Evolutionary conservation across 176 grass and related monocot species (phyloP).

Genomic region (Rhynchospora tenuis): DNA sequence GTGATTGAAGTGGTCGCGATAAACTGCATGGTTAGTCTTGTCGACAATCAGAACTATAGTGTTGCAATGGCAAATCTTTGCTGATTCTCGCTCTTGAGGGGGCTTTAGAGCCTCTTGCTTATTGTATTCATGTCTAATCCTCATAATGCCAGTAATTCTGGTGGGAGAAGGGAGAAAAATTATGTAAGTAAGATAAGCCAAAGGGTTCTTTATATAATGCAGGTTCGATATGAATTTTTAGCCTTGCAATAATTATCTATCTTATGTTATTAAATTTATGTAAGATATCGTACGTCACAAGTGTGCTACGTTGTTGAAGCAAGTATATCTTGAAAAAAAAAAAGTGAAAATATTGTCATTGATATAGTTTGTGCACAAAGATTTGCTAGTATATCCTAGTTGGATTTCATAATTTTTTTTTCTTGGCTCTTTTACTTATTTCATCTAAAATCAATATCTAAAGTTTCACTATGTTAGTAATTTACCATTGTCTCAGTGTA

Average conservation of each 20-base stretch:
- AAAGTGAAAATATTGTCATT: background rate
- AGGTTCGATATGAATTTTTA: background rate
- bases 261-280: background rate
- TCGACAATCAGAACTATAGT: slow-evolving; percentile 26
- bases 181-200: background rate
- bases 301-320: background rate
- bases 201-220: background rate
- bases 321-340: background rate
- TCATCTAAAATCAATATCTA: no score
- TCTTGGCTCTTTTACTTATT: no score
- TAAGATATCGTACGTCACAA: background rate
- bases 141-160: slow-evolving; percentile 10
- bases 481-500: no score
- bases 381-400: background rate
- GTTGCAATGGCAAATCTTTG: slow-evolving; percentile 22
- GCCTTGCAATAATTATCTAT: background rate
- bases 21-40: slow-evolving; percentile 18
- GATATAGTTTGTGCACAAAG: background rate
- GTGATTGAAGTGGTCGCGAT: slow-evolving; percentile 29
- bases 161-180: background rate
- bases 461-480: no score
- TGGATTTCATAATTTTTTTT: background rate
- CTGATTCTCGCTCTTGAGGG: background rate
- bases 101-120: slow-evolving; percentile 22
- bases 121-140: slow-evolving; percentile 30